These are phyloP conservation scores for Elymus sibiricus DNA, from an alignment of 176 grass and related monocot species.

Conservation along the genomic window DNA sequence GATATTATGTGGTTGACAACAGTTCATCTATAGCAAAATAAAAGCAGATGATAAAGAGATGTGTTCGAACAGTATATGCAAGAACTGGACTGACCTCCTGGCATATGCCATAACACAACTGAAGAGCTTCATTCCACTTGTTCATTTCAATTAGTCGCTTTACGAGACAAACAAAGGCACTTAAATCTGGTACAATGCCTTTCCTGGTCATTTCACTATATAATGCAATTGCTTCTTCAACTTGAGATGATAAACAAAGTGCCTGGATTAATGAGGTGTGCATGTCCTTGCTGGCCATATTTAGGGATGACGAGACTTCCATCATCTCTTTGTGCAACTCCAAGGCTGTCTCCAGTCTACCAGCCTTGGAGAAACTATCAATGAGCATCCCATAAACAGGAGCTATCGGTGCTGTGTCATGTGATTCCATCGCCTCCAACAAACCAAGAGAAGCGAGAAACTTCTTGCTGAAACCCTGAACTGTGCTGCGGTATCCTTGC, in stretches of 20 bases:
- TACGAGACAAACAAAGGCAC: slow-evolving; percentile 69
- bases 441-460: slow-evolving; percentile 71
- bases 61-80: slow-evolving; percentile 5
- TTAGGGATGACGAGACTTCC: slow-evolving; percentile 35
- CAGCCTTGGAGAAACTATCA: slow-evolving; percentile 76
- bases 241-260: slow-evolving; percentile 77
- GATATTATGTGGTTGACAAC: background rate
- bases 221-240: slow-evolving; percentile 79
- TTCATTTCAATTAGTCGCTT: slow-evolving; percentile 65
- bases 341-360: slow-evolving; percentile 73
- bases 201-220: slow-evolving; percentile 68
- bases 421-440: slow-evolving; percentile 61
- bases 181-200: slow-evolving; percentile 59
- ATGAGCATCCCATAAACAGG: slow-evolving; percentile 74
- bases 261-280: slow-evolving; percentile 63
- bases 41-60: background rate
- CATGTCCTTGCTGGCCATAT: slow-evolving; percentile 39
- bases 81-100: slow-evolving; percentile 58
- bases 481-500: slow-evolving; percentile 42
- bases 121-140: slow-evolving; percentile 82
- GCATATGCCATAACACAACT: slow-evolving; percentile 74
- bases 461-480: slow-evolving; percentile 83
- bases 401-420: slow-evolving; percentile 56
- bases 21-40: slow-evolving; percentile 7
- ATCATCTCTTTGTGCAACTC: slow-evolving; percentile 83